Percentiles rank a stretch among this genome's conserved stretches.
Evolutionary conservation across 2,329 filamentous ascomycete genomes (phyloP).

Genomic region (Colletotrichum sp.): DNA sequence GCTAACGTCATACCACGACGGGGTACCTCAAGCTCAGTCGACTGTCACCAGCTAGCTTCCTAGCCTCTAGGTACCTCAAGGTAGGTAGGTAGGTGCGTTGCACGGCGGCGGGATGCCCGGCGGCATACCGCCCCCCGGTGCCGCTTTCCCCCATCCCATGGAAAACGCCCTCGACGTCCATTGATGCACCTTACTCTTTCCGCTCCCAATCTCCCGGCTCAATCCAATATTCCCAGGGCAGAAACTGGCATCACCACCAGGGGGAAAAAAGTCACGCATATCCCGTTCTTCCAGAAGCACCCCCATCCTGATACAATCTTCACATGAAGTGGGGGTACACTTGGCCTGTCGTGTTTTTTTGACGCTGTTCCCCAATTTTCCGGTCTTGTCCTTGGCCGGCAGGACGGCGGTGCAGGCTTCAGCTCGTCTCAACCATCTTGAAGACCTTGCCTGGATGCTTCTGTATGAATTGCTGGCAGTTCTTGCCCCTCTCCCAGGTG

Average conservation of each 20-base stretch:
- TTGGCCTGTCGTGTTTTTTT: background rate
- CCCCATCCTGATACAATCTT: background rate
- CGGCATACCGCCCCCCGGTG: background rate
- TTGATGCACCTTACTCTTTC: background rate
- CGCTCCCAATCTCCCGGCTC: background rate
- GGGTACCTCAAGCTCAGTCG: background rate
- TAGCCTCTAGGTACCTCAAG: too few relatives aligned
- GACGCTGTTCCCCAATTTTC: slow-evolving; percentile 10
- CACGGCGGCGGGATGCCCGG: background rate
- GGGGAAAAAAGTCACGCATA: background rate
- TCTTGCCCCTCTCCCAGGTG: background rate
- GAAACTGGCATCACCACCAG: background rate
- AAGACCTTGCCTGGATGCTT: slow-evolving; percentile 5
- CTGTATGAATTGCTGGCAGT: background rate
- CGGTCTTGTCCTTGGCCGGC: background rate
- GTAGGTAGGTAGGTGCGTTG: background rate
- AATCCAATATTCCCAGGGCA: background rate
- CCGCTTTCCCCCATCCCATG: background rate
- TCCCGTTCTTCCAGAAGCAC: background rate
- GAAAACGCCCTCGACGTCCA: background rate
- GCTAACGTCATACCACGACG: background rate
- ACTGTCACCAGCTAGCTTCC: background rate
- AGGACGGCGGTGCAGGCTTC: background rate
- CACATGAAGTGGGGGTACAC: slow-evolving; percentile 18
- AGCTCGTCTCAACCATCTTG: slow-evolving; percentile 16